These are phyloP conservation scores for Globisporangium paddicum DNA, from an alignment of 352 stramenopile genomes.

Conservation along the genomic window DNA sequence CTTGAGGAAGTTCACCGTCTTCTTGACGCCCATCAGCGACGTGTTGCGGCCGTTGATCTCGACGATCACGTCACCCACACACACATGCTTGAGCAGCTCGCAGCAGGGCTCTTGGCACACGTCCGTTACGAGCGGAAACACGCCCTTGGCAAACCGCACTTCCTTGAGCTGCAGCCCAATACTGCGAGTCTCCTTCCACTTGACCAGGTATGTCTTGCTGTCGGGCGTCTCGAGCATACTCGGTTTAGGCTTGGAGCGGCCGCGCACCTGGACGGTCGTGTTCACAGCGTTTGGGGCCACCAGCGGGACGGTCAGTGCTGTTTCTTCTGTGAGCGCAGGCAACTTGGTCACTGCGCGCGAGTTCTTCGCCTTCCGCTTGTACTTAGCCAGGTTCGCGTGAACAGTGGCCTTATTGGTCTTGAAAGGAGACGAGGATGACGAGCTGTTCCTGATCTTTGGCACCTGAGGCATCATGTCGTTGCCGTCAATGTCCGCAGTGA, in stretches of 20 bases:
- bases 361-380: slow-evolving; percentile 75
- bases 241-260: slow-evolving; percentile 64
- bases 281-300: slow-evolving; percentile 80
- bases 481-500: slow-evolving; percentile 50
- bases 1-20: slow-evolving; percentile 85
- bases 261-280: slow-evolving; percentile 78
- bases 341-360: slow-evolving; percentile 54
- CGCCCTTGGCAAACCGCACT: slow-evolving; percentile 68
- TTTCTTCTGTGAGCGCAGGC: slow-evolving; percentile 50
- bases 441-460: slow-evolving; percentile 28
- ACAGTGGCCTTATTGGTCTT: slow-evolving; percentile 36
- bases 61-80: slow-evolving; percentile 78
- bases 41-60: slow-evolving; percentile 89
- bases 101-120: slow-evolving; percentile 85
- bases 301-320: slow-evolving; percentile 70
- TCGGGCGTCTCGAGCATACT: slow-evolving; percentile 79
- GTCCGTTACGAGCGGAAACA: slow-evolving; percentile 76
- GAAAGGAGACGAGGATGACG: slow-evolving; percentile 8
- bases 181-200: slow-evolving; percentile 87
- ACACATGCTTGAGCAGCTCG: slow-evolving; percentile 78
- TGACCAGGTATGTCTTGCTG: slow-evolving; percentile 80
- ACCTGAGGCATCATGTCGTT: slow-evolving; percentile 46
- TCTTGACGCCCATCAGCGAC: slow-evolving; percentile 87
- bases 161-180: slow-evolving; percentile 84
- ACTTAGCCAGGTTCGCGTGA: slow-evolving; percentile 67